Conservation (phyloP, 2,329 filamentous ascomycete genomes). For the Chrysosporium keratinophilum region DNA sequence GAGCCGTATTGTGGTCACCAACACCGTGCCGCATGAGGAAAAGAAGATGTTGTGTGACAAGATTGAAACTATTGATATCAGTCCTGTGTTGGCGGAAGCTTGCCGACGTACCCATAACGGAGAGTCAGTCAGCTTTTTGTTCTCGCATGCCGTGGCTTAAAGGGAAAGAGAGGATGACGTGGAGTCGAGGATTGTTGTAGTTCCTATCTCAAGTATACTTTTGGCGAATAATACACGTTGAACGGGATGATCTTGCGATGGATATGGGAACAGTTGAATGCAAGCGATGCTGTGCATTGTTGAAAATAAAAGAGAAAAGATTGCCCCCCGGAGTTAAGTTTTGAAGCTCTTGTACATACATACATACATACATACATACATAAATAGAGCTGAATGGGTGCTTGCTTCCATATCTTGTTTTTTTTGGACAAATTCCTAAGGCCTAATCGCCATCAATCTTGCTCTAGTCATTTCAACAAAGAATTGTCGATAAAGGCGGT, state of each 20-base stretch:
- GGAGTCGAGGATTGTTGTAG: background rate
- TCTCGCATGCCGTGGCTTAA: constrained; percentile 39
- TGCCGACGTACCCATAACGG: constrained; percentile 43
- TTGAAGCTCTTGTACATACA: background rate
- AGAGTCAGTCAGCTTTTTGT: constrained; percentile 43
- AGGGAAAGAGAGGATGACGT: background rate
- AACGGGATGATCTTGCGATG: background rate
- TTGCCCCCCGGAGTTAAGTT: too few species aligned
- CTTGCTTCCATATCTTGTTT: too few species aligned
- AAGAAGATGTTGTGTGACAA: constrained; percentile 69
- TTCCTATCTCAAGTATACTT: background rate
- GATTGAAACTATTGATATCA: constrained; percentile 85
- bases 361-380: background rate
- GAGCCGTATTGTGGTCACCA: constrained; percentile 75
- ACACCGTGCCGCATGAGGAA: constrained; percentile 71
- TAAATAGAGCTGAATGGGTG: too few species aligned
- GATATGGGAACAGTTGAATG: too few species aligned
- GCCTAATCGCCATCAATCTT: background rate
- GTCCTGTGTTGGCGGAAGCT: constrained; percentile 54
- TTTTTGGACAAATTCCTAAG: too few species aligned
- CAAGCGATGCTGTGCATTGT: too few species aligned
- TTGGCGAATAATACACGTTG: background rate
- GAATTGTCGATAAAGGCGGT: background rate
- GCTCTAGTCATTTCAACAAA: background rate
- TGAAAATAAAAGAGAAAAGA: too few species aligned